Percentiles rank a stretch among this genome's conserved stretches.
Evolutionary conservation across 2,329 filamentous ascomycete species (phyloP).

Genomic region (Didymosphaeria variabile): DNA sequence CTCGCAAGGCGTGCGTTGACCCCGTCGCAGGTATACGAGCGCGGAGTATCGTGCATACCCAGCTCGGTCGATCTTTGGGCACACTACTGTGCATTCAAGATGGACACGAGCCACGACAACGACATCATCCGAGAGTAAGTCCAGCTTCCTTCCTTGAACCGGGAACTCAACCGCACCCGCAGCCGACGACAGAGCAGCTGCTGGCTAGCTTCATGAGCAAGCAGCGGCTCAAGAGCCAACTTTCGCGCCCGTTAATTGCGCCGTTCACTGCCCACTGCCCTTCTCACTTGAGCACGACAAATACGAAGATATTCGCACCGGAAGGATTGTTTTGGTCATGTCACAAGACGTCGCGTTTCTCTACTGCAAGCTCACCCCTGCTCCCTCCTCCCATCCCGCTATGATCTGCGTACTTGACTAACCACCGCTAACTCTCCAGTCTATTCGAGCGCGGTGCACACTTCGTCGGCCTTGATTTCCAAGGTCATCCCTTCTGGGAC

Average conservation of each 20-base stretch:
- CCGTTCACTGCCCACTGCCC: conserved; percentile 51
- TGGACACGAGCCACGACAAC: conserved; percentile 93
- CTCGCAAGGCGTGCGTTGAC: conserved; percentile 13
- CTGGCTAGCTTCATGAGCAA: conserved; percentile 25
- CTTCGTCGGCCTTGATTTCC: conserved; percentile 89
- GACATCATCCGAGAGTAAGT: conserved; percentile 99
- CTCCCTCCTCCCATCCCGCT: conserved; percentile 16
- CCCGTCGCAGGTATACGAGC: conserved; percentile 80
- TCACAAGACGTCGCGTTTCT: conserved; percentile 22
- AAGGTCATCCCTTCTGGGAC: conserved; percentile 97
- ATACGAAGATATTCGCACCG: conserved; percentile 16
- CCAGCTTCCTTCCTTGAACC: conserved; percentile 36
- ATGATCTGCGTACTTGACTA: conserved; percentile 1
- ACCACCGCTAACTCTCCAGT: conserved; percentile 58
- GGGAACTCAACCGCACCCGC: conserved; percentile 39
- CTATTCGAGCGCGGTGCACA: conserved; percentile 90
- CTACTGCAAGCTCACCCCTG: conserved; percentile 30
- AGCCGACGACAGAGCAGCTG: conserved; percentile 31
- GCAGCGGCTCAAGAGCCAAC: conserved; percentile 33
- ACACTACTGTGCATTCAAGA: conserved; percentile 97
- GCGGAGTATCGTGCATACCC: conserved; percentile 90
- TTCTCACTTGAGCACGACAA: conserved; percentile 25
- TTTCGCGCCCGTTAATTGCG: conserved; percentile 35
- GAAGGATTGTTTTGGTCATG: conserved; percentile 26
- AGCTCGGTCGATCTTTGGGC: conserved; percentile 97